Conservation (phyloP, 371 early-diverging fungal species). For the Mortierella sp. region DNA sequence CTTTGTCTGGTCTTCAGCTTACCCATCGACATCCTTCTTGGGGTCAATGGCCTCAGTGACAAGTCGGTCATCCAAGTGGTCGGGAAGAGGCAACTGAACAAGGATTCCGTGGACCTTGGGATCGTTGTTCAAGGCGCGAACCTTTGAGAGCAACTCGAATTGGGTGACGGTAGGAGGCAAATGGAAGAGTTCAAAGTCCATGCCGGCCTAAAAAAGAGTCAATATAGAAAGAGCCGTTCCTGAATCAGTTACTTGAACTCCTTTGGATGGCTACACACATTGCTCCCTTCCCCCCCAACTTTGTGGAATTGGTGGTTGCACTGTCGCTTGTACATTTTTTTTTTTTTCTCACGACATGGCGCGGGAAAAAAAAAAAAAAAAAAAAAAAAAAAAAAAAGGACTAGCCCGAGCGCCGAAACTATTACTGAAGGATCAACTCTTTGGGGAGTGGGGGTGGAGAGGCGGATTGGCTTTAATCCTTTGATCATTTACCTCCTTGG, state of each 20-base stretch:
- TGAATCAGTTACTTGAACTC: not conserved
- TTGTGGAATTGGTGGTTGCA: too few species aligned
- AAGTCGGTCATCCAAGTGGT: slow-evolving; percentile 75
- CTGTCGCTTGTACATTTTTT: not conserved
- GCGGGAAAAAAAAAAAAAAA: too few species aligned
- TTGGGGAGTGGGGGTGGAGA: too few species aligned
- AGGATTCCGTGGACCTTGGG: slow-evolving; percentile 90
- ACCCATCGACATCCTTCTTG: slow-evolving; percentile 96
- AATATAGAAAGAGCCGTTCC: not conserved
- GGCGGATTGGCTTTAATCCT: too few species aligned
- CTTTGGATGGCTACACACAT: not conserved
- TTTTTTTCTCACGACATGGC: too few species aligned
- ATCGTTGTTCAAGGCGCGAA: slow-evolving; percentile 81
- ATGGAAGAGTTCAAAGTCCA: slow-evolving; percentile 50
- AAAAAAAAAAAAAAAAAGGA: too few species aligned
- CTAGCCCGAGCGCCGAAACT: too few species aligned
- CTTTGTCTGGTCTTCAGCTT: too few species aligned
- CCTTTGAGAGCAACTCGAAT: slow-evolving; percentile 61
- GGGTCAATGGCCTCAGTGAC: slow-evolving; percentile 87
- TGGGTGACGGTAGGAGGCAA: slow-evolving; percentile 40
- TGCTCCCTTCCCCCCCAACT: not conserved
- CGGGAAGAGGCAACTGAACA: slow-evolving; percentile 94
- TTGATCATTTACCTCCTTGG: slow-evolving; percentile 72
- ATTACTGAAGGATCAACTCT: too few species aligned
- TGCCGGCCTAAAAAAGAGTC: slow-evolving; percentile 28